Evolutionary conservation across 768 basidiomycete species (phyloP).

Genomic region (Coprinopsis cinerea): DNA sequence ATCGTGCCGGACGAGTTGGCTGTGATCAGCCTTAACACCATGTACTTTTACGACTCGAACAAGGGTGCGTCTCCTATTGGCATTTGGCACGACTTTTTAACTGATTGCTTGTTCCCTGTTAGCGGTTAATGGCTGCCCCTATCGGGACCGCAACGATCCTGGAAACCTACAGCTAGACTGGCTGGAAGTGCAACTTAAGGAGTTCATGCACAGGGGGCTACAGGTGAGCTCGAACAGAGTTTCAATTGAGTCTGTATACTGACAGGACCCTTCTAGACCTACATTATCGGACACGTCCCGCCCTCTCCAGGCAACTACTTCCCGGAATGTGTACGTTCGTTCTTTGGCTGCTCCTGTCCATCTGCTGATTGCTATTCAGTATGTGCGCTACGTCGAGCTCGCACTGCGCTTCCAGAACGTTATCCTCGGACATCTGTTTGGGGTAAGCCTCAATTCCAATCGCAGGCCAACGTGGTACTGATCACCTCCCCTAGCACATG

Average conservation of each 20-base stretch:
- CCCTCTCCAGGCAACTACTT: slow-evolving; percentile 77
- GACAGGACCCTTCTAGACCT: slow-evolving; percentile 18
- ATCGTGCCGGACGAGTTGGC: slow-evolving; percentile 72
- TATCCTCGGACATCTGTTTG: slow-evolving; percentile 79
- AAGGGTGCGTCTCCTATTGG: slow-evolving; percentile 46
- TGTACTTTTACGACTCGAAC: slow-evolving; percentile 89
- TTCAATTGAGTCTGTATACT: slow-evolving; percentile 32
- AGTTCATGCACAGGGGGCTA: slow-evolving; percentile 64
- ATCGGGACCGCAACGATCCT: slow-evolving; percentile 63
- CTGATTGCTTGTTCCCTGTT: slow-evolving; percentile 3
- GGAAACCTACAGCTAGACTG: slow-evolving; percentile 87
- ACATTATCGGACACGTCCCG: slow-evolving; percentile 70
- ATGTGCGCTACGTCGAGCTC: slow-evolving; percentile 65
- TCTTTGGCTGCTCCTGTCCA: slow-evolving; percentile 9
- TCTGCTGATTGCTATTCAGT: slow-evolving; percentile 28
- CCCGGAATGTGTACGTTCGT: slow-evolving; percentile 68
- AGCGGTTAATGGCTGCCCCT: slow-evolving; percentile 77
- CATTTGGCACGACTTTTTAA: slow-evolving; percentile 13
- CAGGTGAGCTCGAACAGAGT: slow-evolving; percentile 43
- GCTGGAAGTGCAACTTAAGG: slow-evolving; percentile 78
- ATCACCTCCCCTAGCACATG: no score
- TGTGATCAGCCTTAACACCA: slow-evolving; percentile 81
- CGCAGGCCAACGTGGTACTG: no score
- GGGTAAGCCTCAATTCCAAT: slow-evolving; percentile 37
- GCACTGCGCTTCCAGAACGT: slow-evolving; percentile 83